Base-by-base conservation (phyloP, 225 moss, liverwort and hornwort species). In the Physcomitrium patens region DNA sequence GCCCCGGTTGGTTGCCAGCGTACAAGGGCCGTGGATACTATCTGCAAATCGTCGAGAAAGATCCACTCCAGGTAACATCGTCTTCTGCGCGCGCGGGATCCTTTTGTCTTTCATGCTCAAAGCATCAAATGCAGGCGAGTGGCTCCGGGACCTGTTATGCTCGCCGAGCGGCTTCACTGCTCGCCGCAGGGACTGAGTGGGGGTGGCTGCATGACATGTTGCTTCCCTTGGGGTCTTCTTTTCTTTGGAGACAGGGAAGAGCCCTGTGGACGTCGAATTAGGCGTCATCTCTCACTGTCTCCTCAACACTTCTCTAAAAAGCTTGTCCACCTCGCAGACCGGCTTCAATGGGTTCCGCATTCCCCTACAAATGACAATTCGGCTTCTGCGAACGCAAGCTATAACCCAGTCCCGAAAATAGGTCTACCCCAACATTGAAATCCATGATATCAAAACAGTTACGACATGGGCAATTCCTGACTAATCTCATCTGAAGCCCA, bases 141-240 rank as follows among this genome's bases (percentile, higher is more conserved):
- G 74, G 66, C 72, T 88, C 20, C 75, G 77, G 0, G 82, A 69
- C 72, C 80, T 71, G 64, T 88, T 88, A 67, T 82, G 72, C 62
- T 88, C 85, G 10, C 85, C 85, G 22, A 88, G 78, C 10, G 88
- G 88, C 76, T 88, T 82, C 47, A 85, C 82, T 27, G 55, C 51
- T 50, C 85, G 74, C 65, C 82, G 82, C 55, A 77, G 66, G 10
- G 82, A 75, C 28, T 69, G 55, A 14, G 72, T 80, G n/a, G 82
- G 78, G 18, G 82, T 74, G 0, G 41, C 77, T 0, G 52, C 63
- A 12, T 79, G 63, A 68, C 76, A 72, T 41, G 11, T 0, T 0
- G 64, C 42, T 17, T 0, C 68, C 3, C 60, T 44, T 12, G 79
- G 37, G 8, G 63, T 73, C 43, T 74, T 79, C 61, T 70, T 83